These are phyloP conservation scores for Vitis hybrid DNA, from an alignment of 177 flowering plant genomes.

Conservation along the genomic window DNA sequence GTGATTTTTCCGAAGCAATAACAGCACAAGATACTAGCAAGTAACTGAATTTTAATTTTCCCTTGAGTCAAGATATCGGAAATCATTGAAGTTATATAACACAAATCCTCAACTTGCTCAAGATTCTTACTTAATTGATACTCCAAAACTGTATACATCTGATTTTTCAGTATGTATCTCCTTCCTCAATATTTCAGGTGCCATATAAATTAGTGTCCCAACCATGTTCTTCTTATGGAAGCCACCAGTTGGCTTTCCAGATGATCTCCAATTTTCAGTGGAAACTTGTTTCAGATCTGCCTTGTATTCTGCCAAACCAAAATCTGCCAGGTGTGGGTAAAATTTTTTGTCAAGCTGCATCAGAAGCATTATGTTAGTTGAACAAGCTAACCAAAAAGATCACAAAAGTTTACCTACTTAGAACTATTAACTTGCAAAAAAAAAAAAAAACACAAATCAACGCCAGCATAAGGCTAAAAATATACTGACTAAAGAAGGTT, in stretches of 20 bases:
- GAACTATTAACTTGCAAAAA: background rate
- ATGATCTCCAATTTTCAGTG: constrained; percentile 71
- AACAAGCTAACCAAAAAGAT: too few species aligned
- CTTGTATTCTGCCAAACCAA: constrained; percentile 85
- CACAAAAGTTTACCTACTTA: background rate
- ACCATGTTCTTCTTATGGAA: constrained; percentile 96
- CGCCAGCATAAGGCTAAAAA: background rate
- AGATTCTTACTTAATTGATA: constrained; percentile 75
- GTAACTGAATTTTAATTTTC: background rate
- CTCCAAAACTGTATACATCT: constrained; percentile 90
- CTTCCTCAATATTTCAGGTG: constrained; percentile 87
- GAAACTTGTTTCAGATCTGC: constrained; percentile 64
- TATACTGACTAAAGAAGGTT: constrained; percentile 7
- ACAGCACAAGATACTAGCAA: background rate
- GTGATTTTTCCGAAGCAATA: background rate
- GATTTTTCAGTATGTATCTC: constrained; percentile 83
- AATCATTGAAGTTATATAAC: background rate
- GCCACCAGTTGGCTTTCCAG: constrained; percentile 99
- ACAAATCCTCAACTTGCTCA: background rate
- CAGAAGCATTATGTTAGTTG: background rate
- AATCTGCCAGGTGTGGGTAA: constrained; percentile 75
- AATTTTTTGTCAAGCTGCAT: constrained; percentile 76
- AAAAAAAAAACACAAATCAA: background rate
- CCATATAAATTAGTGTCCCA: constrained; percentile 95
- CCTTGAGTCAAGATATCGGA: background rate